Evolutionary conservation across 1,284 basidiomycete genomes (phyloP).

Genomic region (Cutaneotrichosporon arboriforme): DNA sequence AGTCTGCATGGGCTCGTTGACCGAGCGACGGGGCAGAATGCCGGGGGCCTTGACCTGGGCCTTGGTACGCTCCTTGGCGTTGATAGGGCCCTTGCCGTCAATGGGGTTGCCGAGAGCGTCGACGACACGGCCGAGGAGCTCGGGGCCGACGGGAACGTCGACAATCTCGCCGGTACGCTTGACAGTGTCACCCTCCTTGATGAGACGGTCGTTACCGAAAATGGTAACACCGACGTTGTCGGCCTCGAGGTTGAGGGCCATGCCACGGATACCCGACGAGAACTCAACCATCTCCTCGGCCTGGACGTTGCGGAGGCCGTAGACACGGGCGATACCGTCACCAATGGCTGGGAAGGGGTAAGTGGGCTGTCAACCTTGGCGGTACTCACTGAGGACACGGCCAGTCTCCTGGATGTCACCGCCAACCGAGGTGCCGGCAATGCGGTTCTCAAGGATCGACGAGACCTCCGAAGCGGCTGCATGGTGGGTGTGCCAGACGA

Average conservation of each 20-base stretch:
- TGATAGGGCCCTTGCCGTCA: constrained; percentile 97
- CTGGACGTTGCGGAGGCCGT: constrained; percentile 78
- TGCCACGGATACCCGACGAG: constrained; percentile 95
- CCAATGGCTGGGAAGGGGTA: constrained; percentile 67
- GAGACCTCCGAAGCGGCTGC: constrained; percentile 97
- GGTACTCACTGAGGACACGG: constrained; percentile 82
- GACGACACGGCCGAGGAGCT: constrained; percentile 94
- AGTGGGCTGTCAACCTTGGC: background rate
- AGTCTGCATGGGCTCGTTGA: constrained; percentile 99
- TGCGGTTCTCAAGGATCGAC: constrained; percentile 97
- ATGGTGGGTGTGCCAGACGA: background rate
- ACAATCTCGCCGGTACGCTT: constrained; percentile 99
- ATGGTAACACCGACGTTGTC: constrained; percentile 99
- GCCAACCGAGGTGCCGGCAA: constrained; percentile 82
- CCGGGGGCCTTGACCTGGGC: constrained; percentile 97
- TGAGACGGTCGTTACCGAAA: constrained; percentile 99
- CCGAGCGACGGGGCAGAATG: constrained; percentile 97
- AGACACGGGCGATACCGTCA: constrained; percentile 99
- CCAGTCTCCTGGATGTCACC: constrained; percentile 98
- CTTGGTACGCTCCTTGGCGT: constrained; percentile 86
- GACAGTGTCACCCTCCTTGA: constrained; percentile 99
- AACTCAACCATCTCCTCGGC: constrained; percentile 99
- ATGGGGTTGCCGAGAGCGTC: constrained; percentile 99
- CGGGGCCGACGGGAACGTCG: constrained; percentile 96
- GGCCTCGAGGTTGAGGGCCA: constrained; percentile 99